Conservation (phyloP, 2,329 filamentous ascomycete genomes). For the Cladophialophora immunda region DNA sequence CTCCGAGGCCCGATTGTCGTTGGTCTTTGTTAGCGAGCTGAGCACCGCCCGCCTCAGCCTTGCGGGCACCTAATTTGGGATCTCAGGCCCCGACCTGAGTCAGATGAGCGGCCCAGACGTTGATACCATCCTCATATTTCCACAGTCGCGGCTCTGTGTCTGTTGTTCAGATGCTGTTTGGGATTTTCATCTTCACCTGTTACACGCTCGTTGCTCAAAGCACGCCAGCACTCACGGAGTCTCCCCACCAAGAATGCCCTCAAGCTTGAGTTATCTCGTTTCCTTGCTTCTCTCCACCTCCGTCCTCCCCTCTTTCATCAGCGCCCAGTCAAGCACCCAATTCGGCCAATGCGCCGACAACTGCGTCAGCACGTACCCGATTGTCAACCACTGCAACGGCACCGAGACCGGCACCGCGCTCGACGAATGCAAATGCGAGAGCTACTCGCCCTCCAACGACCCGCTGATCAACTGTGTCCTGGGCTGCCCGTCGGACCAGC, state of each 20-base stretch:
- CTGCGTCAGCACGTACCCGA: constrained; percentile 22
- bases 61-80: constrained; percentile 17
- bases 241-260: background rate
- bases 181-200: background rate
- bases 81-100: constrained; percentile 10
- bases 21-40: constrained; percentile 2
- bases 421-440: constrained; percentile 28
- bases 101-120: constrained; percentile 4
- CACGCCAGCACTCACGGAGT: background rate
- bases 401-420: constrained; percentile 31
- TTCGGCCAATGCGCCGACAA: constrained; percentile 17
- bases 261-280: background rate
- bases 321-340: constrained; percentile 9
- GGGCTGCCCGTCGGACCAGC: constrained; percentile 24
- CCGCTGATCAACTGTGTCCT: constrained; percentile 28
- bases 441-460: constrained; percentile 24
- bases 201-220: background rate
- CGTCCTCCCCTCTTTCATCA: constrained; percentile 2
- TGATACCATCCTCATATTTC: background rate
- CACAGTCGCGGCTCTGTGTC: background rate
- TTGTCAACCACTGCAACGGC: constrained; percentile 27
- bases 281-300: constrained; percentile 13
- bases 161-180: background rate
- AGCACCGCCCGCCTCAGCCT: constrained; percentile 19
- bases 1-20: background rate